Percentiles rank a stretch among this genome's conserved stretches.
Conservation (phyloP, 352 stramenopile genomes). For the Aphanomyces invadans region DNA sequence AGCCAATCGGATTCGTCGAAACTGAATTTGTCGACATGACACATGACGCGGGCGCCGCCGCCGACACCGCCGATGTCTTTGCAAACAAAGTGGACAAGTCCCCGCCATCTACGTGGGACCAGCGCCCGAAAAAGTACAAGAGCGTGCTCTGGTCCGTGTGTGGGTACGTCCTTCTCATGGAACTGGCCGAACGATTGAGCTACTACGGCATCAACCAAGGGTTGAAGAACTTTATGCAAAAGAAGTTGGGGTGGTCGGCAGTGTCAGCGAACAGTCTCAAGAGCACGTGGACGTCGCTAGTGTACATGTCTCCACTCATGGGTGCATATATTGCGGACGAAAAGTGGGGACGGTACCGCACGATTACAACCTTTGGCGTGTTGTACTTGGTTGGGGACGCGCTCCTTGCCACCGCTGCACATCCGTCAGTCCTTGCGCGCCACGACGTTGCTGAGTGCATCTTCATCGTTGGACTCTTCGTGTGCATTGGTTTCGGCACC, state of each 20-base stretch:
- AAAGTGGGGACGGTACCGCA: slow-evolving; percentile 79
- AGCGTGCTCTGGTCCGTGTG: slow-evolving; percentile 79
- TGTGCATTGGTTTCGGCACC: slow-evolving; percentile 63
- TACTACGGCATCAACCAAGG: slow-evolving; percentile 86
- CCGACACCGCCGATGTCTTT: too few species aligned
- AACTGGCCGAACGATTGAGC: slow-evolving; percentile 75
- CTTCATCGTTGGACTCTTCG: slow-evolving; percentile 68
- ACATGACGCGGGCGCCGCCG: too few species aligned
- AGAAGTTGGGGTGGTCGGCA: slow-evolving; percentile 52
- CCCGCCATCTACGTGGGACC: slow-evolving; percentile 15
- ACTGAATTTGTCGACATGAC: too few species aligned
- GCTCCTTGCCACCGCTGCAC: slow-evolving; percentile 53
- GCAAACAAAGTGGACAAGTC: neutral
- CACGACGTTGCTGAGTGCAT: slow-evolving; percentile 44
- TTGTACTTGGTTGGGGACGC: slow-evolving; percentile 71
- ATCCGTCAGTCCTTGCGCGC: slow-evolving; percentile 44
- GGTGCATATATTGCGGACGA: slow-evolving; percentile 82
- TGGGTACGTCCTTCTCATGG: slow-evolving; percentile 81
- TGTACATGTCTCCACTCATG: slow-evolving; percentile 72
- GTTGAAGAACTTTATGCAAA: slow-evolving; percentile 82
- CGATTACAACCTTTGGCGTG: slow-evolving; percentile 71
- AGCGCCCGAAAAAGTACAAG: slow-evolving; percentile 46
- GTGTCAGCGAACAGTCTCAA: slow-evolving; percentile 82
- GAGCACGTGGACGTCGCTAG: slow-evolving; percentile 83
- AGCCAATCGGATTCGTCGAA: too few species aligned